Conservation (phyloP, 1,284 basidiomycete genomes). For the Microbotryum silenes-acaulis region DNA sequence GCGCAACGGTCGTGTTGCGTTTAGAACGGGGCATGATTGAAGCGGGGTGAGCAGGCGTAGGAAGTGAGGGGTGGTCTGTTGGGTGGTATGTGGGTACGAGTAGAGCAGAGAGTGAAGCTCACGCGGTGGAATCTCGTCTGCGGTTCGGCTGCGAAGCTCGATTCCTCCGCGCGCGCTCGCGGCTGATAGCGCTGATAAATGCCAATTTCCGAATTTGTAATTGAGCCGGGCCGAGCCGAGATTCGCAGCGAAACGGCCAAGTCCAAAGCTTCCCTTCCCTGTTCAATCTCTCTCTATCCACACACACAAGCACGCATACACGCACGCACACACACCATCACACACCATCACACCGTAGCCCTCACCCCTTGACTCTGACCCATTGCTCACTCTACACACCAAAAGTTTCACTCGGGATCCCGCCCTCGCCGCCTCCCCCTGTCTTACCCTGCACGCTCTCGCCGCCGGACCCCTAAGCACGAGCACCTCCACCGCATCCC, state of each 20-base stretch:
- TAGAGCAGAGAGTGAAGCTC: not conserved
- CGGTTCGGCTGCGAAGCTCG: not conserved
- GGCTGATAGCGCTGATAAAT: too few species aligned
- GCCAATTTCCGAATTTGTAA: too few species aligned
- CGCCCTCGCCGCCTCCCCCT: not conserved
- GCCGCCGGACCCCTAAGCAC: not conserved
- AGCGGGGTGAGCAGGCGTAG: not conserved
- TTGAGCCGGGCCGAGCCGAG: too few species aligned
- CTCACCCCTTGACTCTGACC: too few species aligned
- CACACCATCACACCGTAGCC: too few species aligned
- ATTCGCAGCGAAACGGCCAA: not conserved
- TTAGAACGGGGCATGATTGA: conserved; percentile 40
- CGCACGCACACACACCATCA: too few species aligned
- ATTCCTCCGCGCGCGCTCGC: too few species aligned
- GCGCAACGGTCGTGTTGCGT: conserved; percentile 45
- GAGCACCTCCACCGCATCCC: not conserved
- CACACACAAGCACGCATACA: too few species aligned
- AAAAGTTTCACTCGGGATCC: too few species aligned
- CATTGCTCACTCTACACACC: too few species aligned
- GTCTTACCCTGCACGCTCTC: not conserved
- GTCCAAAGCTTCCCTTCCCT: not conserved
- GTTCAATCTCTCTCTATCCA: too few species aligned
- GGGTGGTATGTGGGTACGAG: not conserved
- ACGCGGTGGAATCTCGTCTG: not conserved
- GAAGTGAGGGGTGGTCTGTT: not conserved